These are phyloP conservation scores for Trametes sanguinea DNA, from an alignment of 768 basidiomycete species.

Conservation along the genomic window DNA sequence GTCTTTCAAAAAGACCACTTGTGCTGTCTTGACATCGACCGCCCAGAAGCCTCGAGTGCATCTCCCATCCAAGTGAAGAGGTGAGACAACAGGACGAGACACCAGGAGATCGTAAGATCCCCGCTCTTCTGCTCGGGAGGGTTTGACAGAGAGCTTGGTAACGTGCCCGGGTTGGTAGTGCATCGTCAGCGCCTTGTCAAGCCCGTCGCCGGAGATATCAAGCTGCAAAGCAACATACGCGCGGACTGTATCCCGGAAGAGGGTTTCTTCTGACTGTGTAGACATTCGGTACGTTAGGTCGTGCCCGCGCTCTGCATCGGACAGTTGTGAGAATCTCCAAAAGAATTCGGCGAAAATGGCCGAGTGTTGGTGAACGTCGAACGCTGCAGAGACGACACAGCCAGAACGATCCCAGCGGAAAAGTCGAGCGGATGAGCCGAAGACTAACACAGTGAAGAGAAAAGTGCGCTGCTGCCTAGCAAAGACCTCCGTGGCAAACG, in stretches of 20 bases:
- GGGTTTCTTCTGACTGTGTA: not conserved
- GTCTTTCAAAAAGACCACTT: constrained; percentile 14
- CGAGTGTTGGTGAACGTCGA: constrained; percentile 29
- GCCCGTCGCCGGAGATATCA: not conserved
- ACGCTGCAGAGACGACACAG: constrained; percentile 31
- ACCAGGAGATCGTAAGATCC: not conserved
- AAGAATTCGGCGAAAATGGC: constrained; percentile 33
- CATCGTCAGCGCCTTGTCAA: not conserved
- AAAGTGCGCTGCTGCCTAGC: constrained; percentile 33
- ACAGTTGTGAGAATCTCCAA: constrained; percentile 30
- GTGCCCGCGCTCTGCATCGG: constrained; percentile 27
- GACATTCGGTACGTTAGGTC: constrained; percentile 20
- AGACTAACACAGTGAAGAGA: constrained; percentile 34
- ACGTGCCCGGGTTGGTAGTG: constrained; percentile 14
- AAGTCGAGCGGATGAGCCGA: constrained; percentile 30
- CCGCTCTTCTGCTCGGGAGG: too few species aligned
- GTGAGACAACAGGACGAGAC: constrained; percentile 10
- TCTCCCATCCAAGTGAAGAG: not conserved
- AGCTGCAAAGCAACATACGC: not conserved
- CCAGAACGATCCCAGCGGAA: constrained; percentile 38
- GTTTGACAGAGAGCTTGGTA: not conserved
- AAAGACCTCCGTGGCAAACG: constrained; percentile 4
- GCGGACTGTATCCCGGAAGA: constrained; percentile 1
- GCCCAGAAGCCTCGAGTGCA: constrained; percentile 18
- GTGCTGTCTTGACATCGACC: not conserved